These are phyloP conservation scores for Gastrolobium bilobum DNA, from an alignment of 306 rosid species.

Conservation along the genomic window DNA sequence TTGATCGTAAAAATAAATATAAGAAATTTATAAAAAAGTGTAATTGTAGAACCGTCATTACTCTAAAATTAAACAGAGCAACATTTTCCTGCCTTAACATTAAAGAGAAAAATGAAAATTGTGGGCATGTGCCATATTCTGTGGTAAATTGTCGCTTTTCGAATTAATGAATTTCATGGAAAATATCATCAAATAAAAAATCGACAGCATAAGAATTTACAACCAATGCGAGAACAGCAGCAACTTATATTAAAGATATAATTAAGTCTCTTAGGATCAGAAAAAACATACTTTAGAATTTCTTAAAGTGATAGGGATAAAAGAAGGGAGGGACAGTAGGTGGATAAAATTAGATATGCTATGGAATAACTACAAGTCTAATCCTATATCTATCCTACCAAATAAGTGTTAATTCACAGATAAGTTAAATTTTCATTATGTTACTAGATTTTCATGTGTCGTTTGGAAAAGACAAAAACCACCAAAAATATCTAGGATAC, in stretches of 20 bases:
- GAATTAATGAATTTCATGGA: constrained; percentile 38
- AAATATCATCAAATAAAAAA: constrained; percentile 50
- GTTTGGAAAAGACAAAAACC: constrained; percentile 43
- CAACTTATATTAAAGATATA: constrained; percentile 10
- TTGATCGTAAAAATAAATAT: background rate
- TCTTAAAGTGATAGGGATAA: constrained; percentile 9
- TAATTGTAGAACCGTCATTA: background rate
- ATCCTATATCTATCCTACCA: constrained; percentile 10
- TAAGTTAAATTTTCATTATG: background rate
- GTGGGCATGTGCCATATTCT: constrained; percentile 21
- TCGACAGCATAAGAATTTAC: constrained; percentile 41
- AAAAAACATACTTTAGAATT: constrained; percentile 15
- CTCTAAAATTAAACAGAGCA: background rate
- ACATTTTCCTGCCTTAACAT: background rate
- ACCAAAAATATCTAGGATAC: constrained; percentile 38
- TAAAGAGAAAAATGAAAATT: constrained; percentile 3
- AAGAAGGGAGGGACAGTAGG: background rate
- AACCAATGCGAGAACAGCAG: constrained; percentile 41
- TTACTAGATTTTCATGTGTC: constrained; percentile 6
- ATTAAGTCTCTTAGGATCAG: constrained; percentile 48
- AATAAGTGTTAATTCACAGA: background rate
- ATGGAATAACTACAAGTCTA: constrained; percentile 14
- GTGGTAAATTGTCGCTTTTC: constrained; percentile 43
- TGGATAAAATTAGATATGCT: constrained; percentile 1
- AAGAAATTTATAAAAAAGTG: background rate